phyloP scores from a whole-genome alignment of 2,329 filamentous ascomycete species.

The Aspergillus fructus region DNA sequence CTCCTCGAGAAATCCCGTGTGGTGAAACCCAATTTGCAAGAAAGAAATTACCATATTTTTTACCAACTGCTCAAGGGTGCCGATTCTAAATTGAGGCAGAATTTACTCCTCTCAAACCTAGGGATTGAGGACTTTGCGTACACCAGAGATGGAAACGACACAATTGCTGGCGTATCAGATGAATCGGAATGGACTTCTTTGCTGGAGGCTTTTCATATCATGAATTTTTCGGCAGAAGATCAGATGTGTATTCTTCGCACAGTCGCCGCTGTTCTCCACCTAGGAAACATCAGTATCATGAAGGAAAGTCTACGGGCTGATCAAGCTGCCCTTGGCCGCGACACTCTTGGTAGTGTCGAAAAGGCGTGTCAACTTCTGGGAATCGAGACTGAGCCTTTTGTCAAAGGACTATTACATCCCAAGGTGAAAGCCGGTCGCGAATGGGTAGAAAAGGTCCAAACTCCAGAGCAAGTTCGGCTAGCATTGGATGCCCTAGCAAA shows the following conservation, averaged over 20 bases:
- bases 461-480: conserved; percentile 90
- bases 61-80: conserved; percentile 92
- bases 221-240: conserved; percentile 86
- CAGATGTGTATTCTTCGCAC: conserved; percentile 81
- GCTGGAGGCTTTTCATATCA: conserved; percentile 89
- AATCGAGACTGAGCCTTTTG: conserved; percentile 78
- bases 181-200: conserved; percentile 84
- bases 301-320: conserved; percentile 90
- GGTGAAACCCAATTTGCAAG: conserved; percentile 79
- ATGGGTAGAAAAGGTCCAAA: conserved; percentile 98
- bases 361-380: conserved; percentile 82
- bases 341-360: conserved; percentile 71
- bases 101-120: conserved; percentile 72
- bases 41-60: conserved; percentile 96
- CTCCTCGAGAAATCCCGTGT: conserved; percentile 97
- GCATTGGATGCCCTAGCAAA: conserved; percentile 89
- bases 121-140: conserved; percentile 88
- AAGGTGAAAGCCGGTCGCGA: conserved; percentile 93
- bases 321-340: conserved; percentile 77
- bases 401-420: conserved; percentile 85
- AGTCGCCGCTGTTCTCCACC: conserved; percentile 84
- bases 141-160: conserved; percentile 86
- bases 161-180: conserved; percentile 87
- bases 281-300: conserved; percentile 86
- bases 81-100: conserved; percentile 67